These are phyloP conservation scores for Leccinum ochraceum DNA, from an alignment of 768 basidiomycete species.

Conservation along the genomic window DNA sequence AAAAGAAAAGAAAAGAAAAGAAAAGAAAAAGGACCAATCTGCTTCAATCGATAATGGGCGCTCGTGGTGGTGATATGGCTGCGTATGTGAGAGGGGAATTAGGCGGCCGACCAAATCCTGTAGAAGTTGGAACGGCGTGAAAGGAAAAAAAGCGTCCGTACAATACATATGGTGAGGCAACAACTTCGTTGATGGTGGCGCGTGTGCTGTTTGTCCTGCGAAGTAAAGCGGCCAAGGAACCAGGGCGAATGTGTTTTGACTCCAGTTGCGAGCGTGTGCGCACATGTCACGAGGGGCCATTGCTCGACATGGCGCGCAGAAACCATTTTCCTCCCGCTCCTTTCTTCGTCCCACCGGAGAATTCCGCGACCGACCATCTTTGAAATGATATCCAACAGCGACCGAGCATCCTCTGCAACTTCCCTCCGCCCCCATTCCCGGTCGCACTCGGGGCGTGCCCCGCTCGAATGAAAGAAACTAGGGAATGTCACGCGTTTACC, in stretches of 20 bases:
- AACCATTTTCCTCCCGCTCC: slow-evolving; percentile 22
- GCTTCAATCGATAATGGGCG: slow-evolving; percentile 36
- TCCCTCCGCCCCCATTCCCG: slow-evolving; percentile 43
- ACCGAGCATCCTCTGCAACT: slow-evolving; percentile 36
- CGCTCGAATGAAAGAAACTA: slow-evolving; percentile 34
- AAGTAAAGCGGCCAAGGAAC: slow-evolving; percentile 20
- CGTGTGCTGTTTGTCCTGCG: slow-evolving; percentile 21
- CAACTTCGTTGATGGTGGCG: slow-evolving; percentile 32
- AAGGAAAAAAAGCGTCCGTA: slow-evolving; percentile 79
- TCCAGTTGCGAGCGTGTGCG: slow-evolving; percentile 22
- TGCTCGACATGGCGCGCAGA: slow-evolving; percentile 27
- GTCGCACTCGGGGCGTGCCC: slow-evolving; percentile 47
- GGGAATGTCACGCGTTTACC: slow-evolving; percentile 37
- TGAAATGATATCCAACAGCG: slow-evolving; percentile 35
- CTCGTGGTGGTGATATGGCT: slow-evolving; percentile 26
- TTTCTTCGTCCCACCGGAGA: slow-evolving; percentile 18
- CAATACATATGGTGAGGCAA: slow-evolving; percentile 46
- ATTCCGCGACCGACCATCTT: slow-evolving; percentile 36
- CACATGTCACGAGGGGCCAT: slow-evolving; percentile 5
- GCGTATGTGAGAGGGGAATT: slow-evolving; percentile 29
- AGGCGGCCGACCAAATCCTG: slow-evolving; percentile 31
- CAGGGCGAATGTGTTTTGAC: slow-evolving; percentile 10
- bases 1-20: slow-evolving; percentile 3
- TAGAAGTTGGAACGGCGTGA: slow-evolving; percentile 41
- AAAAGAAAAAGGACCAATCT: slow-evolving; percentile 22